phyloP scores from a whole-genome alignment of 2,329 filamentous ascomycete species.

The Microthyrium microscopicum region DNA sequence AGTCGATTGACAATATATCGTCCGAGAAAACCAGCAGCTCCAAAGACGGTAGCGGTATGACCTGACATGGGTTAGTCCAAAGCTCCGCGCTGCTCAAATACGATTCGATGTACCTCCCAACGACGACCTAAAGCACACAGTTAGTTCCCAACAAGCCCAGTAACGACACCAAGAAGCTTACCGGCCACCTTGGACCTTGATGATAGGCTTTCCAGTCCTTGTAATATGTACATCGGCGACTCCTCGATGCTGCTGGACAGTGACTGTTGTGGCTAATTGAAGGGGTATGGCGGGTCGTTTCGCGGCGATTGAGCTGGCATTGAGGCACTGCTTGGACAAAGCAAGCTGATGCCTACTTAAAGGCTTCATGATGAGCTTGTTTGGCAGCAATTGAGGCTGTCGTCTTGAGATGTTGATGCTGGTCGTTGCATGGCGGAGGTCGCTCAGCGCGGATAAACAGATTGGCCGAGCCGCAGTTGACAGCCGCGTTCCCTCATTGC shows the following conservation, averaged over 20 bases:
- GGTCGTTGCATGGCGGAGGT: too few species aligned
- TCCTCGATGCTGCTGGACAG: conserved; percentile 1
- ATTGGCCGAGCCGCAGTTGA: too few species aligned
- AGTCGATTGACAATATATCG: conserved; percentile 95
- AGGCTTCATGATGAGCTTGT: conserved; percentile 16
- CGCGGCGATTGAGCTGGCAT: too few species aligned
- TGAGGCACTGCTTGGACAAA: conserved; percentile 23
- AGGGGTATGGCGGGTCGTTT: too few species aligned
- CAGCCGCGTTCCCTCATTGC: too few species aligned
- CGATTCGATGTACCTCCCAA: conserved; percentile 52
- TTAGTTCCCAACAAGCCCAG: conserved; percentile 17
- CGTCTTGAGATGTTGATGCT: not conserved
- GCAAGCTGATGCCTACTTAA: conserved; percentile 23
- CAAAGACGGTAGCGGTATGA: conserved; percentile 94
- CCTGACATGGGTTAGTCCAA: conserved; percentile 32
- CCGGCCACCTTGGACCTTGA: conserved; percentile 81
- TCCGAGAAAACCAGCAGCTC: conserved; percentile 87
- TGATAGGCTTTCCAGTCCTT: conserved; percentile 86
- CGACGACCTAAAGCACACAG: conserved; percentile 54
- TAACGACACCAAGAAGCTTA: conserved; percentile 40
- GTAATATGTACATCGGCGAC: conserved; percentile 81
- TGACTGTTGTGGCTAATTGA: conserved; percentile 7
- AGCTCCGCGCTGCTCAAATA: conserved; percentile 5
- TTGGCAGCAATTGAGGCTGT: conserved; percentile 7
- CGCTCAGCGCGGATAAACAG: too few species aligned